A percentile compares a stretch with the other conserved stretches of the same genome.
Conservation (phyloP, 441 rosid genomes). For the Adansonia rubrostipa region DNA sequence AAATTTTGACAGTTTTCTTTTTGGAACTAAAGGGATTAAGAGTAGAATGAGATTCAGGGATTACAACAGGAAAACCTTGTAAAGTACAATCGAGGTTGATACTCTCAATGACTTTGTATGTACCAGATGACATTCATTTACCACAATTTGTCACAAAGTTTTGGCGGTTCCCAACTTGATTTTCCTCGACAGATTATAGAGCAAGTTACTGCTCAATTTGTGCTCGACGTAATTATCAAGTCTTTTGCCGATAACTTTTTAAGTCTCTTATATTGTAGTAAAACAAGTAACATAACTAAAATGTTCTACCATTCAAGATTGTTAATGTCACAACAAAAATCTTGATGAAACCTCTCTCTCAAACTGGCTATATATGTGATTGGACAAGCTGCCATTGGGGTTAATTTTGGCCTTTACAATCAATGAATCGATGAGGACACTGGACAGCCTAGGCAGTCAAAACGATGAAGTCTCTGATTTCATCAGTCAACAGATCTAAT, state of each 20-base stretch:
- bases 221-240: neutral
- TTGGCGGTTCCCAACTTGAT: constrained; percentile 30
- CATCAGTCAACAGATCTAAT: constrained; percentile 78
- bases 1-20: constrained; percentile 20
- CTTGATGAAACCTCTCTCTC: neutral
- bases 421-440: constrained; percentile 27
- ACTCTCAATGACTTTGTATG: constrained; percentile 16
- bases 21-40: constrained; percentile 14
- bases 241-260: no score
- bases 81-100: constrained; percentile 23
- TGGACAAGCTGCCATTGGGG: constrained; percentile 89
- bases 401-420: constrained; percentile 60
- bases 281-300: neutral
- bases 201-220: neutral
- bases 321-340: neutral
- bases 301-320: neutral
- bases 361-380: no score
- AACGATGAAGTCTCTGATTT: constrained; percentile 60
- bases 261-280: neutral
- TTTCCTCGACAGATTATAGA: constrained; percentile 33
- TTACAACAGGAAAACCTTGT: constrained; percentile 26
- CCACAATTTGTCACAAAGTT: constrained; percentile 28
- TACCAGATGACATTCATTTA: constrained; percentile 34
- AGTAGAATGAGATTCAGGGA: constrained; percentile 25
- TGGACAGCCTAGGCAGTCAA: constrained; percentile 24